Evolutionary conservation across 1,139 yeast species (phyloP).

Genomic region (Candida glucosophila): DNA sequence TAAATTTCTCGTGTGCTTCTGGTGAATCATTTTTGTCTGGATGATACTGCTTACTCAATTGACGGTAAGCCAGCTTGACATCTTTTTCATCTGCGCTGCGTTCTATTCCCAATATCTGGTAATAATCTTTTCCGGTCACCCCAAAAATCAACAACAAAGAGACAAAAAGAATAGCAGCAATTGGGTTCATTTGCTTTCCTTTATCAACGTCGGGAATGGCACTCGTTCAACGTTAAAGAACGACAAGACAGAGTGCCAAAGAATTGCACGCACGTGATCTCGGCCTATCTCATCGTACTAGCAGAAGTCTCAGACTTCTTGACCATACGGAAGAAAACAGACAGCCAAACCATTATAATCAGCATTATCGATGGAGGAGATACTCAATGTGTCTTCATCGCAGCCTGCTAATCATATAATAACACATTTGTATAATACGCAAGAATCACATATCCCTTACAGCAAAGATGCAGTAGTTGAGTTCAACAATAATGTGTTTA

Average conservation of each 20-base stretch:
- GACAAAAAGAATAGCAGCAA: no score
- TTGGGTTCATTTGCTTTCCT: no score
- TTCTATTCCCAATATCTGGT: slow-evolving; percentile 54
- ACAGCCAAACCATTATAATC: background rate
- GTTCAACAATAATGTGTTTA: slow-evolving; percentile 25
- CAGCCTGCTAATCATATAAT: slow-evolving; percentile 63
- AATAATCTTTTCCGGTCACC: slow-evolving; percentile 21
- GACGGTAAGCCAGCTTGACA: slow-evolving; percentile 80
- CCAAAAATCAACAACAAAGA: no score
- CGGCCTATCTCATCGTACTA: no score
- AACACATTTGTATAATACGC: slow-evolving; percentile 75
- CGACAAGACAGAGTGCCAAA: no score
- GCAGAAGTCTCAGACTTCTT: no score
- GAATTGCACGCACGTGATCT: no score
- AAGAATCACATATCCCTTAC: slow-evolving; percentile 62
- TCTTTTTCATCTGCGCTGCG: slow-evolving; percentile 69
- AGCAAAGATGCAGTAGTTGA: slow-evolving; percentile 14
- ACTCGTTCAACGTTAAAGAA: no score
- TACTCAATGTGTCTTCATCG: slow-evolving; percentile 62
- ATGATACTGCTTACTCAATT: slow-evolving; percentile 78
- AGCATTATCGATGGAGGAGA: slow-evolving; percentile 48
- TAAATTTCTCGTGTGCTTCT: slow-evolving; percentile 75
- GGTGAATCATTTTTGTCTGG: slow-evolving; percentile 90
- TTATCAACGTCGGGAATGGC: no score
- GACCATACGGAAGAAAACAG: no score